A percentile compares a stretch with the other conserved stretches of the same genome.
Conservation (phyloP, 2,329 filamentous ascomycete genomes). For the Elsinoe necatrix region DNA sequence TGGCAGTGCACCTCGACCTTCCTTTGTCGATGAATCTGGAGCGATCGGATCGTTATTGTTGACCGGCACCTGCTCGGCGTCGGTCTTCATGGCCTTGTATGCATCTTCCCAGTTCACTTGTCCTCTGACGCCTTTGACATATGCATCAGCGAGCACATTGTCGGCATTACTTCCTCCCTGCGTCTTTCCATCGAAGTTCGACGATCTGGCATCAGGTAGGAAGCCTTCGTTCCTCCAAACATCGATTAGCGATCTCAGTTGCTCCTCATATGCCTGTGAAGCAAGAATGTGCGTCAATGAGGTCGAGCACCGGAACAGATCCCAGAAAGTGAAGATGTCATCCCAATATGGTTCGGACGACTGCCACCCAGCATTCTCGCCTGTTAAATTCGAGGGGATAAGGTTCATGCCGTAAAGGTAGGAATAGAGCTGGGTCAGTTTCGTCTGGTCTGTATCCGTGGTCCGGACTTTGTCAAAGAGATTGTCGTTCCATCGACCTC, state of each 20-base stretch:
- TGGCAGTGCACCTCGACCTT: conserved; percentile 59
- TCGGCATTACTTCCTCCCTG: conserved; percentile 65
- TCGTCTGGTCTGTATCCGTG: conserved; percentile 30
- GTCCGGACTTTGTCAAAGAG: conserved; percentile 54
- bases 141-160: conserved; percentile 61
- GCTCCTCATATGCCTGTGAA: conserved; percentile 54
- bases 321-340: conserved; percentile 64
- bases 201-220: conserved; percentile 61
- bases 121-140: conserved; percentile 27
- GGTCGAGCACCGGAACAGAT: conserved; percentile 55
- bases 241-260: conserved; percentile 59
- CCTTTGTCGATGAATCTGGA: conserved; percentile 53
- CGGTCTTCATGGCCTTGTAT: conserved; percentile 54
- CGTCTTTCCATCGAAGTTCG: conserved; percentile 59
- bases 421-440: conserved; percentile 46
- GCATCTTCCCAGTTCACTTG: conserved; percentile 56
- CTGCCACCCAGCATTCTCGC: conserved; percentile 60
- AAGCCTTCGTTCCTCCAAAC: conserved; percentile 62
- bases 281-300: conserved; percentile 58
- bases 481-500: conserved; percentile 53
- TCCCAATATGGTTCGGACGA: conserved; percentile 61
- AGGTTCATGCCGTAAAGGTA: conserved; percentile 63
- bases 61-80: conserved; percentile 58
- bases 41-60: conserved; percentile 49
- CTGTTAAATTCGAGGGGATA: conserved; percentile 61